These are phyloP conservation scores for Naganishia randhawae DNA, from an alignment of 768 basidiomycete genomes.

Conservation along the genomic window DNA sequence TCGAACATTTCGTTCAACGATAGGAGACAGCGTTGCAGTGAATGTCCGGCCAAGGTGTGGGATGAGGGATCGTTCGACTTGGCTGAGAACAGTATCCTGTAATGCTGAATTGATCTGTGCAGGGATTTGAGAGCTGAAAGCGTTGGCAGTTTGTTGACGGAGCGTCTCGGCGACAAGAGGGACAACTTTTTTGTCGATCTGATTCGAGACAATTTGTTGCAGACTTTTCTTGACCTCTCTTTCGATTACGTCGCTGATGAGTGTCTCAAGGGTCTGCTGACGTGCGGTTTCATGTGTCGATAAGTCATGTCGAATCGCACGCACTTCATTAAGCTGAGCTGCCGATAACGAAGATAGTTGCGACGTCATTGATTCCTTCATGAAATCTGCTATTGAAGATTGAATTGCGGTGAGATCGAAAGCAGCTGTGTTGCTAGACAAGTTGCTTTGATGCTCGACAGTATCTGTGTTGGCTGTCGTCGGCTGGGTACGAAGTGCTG, in stretches of 20 bases:
- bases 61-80: slow-evolving; percentile 24
- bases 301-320: slow-evolving; percentile 13
- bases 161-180: slow-evolving; percentile 8
- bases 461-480: neutral
- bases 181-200: slow-evolving; percentile 9
- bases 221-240: slow-evolving; percentile 5
- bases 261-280: slow-evolving; percentile 15
- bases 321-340: neutral
- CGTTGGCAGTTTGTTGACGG: slow-evolving; percentile 5
- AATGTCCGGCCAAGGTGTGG: slow-evolving; percentile 27
- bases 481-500: neutral
- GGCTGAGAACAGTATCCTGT: slow-evolving; percentile 24
- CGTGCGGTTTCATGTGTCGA: slow-evolving; percentile 3
- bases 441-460: neutral
- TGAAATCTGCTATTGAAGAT: neutral
- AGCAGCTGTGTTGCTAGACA: neutral
- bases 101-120: slow-evolving; percentile 20
- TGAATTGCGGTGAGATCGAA: neutral
- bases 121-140: slow-evolving; percentile 13
- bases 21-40: slow-evolving; percentile 22
- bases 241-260: slow-evolving; percentile 10
- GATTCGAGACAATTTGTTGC: slow-evolving; percentile 10
- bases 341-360: slow-evolving; percentile 12
- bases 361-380: neutral
- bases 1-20: slow-evolving; percentile 23